These are phyloP conservation scores for Epichloe elymi DNA, from an alignment of 2,329 filamentous ascomycete species.

Conservation along the genomic window DNA sequence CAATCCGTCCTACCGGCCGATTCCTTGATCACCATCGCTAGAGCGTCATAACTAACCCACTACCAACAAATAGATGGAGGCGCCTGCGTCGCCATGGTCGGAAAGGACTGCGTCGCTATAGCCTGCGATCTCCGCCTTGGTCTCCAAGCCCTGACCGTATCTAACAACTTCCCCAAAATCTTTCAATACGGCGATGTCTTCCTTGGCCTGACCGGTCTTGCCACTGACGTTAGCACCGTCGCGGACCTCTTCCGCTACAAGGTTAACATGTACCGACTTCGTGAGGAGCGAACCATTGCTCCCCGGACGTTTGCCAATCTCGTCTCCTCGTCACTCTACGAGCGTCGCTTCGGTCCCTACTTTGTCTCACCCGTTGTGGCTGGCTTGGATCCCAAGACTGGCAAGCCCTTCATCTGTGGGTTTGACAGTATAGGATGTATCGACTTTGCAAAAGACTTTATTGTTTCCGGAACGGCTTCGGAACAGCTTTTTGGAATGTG, in stretches of 20 bases:
- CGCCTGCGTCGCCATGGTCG: constrained; percentile 96
- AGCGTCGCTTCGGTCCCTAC: constrained; percentile 90
- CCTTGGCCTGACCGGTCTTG: constrained; percentile 88
- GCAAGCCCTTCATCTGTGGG: constrained; percentile 94
- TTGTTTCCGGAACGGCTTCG: constrained; percentile 88
- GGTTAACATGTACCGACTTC: constrained; percentile 98
- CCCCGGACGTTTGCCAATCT: constrained; percentile 94
- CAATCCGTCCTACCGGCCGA: background rate
- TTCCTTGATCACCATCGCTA: background rate
- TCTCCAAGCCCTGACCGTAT: constrained; percentile 90
- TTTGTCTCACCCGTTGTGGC: constrained; percentile 93
- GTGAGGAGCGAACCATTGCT: constrained; percentile 92
- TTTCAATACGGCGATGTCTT: constrained; percentile 95
- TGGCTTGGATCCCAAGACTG: constrained; percentile 85
- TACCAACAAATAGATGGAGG: constrained; percentile 50
- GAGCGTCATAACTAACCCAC: background rate
- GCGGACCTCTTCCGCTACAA: constrained; percentile 98
- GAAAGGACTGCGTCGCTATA: constrained; percentile 99
- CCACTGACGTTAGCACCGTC: constrained; percentile 89
- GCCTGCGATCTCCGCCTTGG: constrained; percentile 97
- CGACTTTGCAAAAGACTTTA: constrained; percentile 99
- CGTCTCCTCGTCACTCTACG: constrained; percentile 81
- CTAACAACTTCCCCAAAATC: constrained; percentile 99
- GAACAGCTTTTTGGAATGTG: constrained; percentile 99
- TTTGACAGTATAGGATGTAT: constrained; percentile 99